These are phyloP conservation scores for Penicillium silybi DNA, from an alignment of 495 filamentous ascomycete genomes.

Conservation along the genomic window DNA sequence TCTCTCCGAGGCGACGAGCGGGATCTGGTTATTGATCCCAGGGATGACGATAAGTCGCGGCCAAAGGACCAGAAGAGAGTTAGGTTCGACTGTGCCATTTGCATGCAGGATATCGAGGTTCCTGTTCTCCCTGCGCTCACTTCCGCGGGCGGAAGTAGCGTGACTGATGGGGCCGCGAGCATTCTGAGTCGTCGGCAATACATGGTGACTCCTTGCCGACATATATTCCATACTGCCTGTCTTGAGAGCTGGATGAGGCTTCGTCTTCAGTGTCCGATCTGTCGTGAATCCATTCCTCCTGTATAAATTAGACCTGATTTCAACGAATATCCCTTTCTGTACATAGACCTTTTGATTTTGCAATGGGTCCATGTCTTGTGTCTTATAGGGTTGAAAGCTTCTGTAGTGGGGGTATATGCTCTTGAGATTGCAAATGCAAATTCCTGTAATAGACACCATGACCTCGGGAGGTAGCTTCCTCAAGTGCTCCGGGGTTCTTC, in stretches of 20 bases:
- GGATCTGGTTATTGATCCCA: conserved; percentile 34
- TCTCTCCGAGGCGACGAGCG: conserved; percentile 44
- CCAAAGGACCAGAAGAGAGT: conserved; percentile 51
- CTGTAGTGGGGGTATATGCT: too few species aligned
- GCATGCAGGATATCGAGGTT: conserved; percentile 85
- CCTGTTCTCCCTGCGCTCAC: conserved; percentile 64
- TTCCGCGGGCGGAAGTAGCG: conserved; percentile 39
- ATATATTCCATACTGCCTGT: conserved; percentile 92
- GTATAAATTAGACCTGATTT: conserved; percentile 45
- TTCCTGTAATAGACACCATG: too few species aligned
- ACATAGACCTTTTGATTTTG: neutral
- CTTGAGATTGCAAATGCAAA: too few species aligned
- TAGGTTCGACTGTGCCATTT: conserved; percentile 89
- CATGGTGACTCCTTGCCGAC: conserved; percentile 96
- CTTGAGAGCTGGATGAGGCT: conserved; percentile 96
- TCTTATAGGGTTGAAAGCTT: neutral
- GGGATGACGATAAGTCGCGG: conserved; percentile 36
- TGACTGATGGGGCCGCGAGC: conserved; percentile 59
- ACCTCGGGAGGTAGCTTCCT: too few species aligned
- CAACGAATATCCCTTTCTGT: conserved; percentile 5
- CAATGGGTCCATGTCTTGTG: neutral
- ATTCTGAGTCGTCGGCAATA: conserved; percentile 76
- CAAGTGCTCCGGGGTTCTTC: too few species aligned
- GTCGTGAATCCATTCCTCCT: conserved; percentile 82
- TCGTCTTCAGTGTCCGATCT: conserved; percentile 91